Evolutionary conservation across 306 rosid genomes (phyloP).

Genomic region (Casuarina cunninghamiana): DNA sequence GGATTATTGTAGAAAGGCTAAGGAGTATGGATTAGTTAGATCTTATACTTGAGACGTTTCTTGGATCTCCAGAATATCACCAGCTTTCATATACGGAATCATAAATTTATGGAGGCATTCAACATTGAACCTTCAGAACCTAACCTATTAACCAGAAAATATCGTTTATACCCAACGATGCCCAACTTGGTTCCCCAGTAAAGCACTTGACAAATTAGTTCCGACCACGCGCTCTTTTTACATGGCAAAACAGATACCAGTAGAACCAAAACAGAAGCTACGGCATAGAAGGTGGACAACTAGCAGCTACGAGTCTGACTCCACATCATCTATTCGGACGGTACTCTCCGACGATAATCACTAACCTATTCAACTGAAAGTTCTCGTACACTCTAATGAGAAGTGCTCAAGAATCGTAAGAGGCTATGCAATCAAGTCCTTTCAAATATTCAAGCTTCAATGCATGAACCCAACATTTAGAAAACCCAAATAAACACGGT

Average conservation of each 20-base stretch:
- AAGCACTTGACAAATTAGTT: neutral
- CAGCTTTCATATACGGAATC: neutral
- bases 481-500: neutral
- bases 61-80: neutral
- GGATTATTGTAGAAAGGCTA: neutral
- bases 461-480: slow-evolving; percentile 2
- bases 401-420: neutral
- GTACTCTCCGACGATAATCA: neutral
- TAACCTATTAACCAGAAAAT: neutral
- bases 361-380: neutral
- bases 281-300: neutral
- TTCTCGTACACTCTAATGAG: neutral
- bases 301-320: neutral
- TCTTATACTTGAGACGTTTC: neutral
- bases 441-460: slow-evolving; percentile 9
- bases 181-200: neutral
- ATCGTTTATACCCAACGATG: neutral
- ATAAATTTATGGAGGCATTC: neutral
- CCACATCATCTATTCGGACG: neutral
- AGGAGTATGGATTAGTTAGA: neutral
- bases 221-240: neutral
- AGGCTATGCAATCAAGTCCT: neutral
- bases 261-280: neutral
- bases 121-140: neutral
- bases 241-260: neutral